A percentile compares a stretch with the other conserved stretches of the same genome.
These are phyloP conservation scores for Mucor saturninus DNA, from an alignment of 371 early-diverging fungal genomes.

Conservation along the genomic window DNA sequence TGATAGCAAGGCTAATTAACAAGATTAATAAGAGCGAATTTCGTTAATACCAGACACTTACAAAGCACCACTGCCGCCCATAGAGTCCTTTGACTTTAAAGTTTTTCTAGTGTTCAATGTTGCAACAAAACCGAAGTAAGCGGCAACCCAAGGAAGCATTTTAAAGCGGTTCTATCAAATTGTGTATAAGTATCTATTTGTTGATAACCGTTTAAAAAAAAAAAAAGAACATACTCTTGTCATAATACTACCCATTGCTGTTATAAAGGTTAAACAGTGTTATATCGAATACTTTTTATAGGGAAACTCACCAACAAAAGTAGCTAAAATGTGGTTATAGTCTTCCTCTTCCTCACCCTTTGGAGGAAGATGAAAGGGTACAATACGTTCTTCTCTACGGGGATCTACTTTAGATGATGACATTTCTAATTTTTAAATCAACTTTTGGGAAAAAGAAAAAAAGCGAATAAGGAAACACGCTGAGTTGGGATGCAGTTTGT, in stretches of 20 bases:
- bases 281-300: background rate
- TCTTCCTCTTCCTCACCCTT: conserved; percentile 35
- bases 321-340: conserved; percentile 39
- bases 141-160: conserved; percentile 49
- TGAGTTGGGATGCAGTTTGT: background rate
- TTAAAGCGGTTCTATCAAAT: conserved; percentile 41
- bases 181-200: no score
- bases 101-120: conserved; percentile 46
- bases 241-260: conserved; percentile 52
- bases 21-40: background rate
- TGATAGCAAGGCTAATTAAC: conserved; percentile 36
- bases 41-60: conserved; percentile 24
- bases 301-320: conserved; percentile 39
- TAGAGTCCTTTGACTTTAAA: conserved; percentile 34
- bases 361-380: conserved; percentile 48
- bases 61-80: conserved; percentile 44
- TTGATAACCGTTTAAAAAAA: no score
- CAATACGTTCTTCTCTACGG: conserved; percentile 44
- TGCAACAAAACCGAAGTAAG: conserved; percentile 47
- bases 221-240: conserved; percentile 34
- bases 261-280: background rate
- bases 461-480: background rate
- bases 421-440: conserved; percentile 18
- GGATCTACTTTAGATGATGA: conserved; percentile 52
- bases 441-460: background rate